Percentiles rank a stretch among this genome's conserved stretches.
Conservation (phyloP, 75 land plant genomes). For the Chamaecyparis obtusa region DNA sequence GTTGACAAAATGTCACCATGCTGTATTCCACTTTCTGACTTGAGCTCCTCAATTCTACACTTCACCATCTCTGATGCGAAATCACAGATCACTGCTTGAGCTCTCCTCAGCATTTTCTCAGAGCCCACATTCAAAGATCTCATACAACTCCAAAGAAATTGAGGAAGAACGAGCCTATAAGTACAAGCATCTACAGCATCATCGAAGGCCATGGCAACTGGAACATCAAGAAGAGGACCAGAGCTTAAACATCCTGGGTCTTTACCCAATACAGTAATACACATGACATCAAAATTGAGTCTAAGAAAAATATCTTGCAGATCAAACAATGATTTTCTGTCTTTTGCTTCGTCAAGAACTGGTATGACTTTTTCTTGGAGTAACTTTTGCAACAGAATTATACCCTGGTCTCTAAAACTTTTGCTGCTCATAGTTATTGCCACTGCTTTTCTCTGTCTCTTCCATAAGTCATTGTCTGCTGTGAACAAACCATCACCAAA, state of each 20-base stretch:
- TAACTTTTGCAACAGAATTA: background rate
- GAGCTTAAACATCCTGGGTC: constrained; percentile 64
- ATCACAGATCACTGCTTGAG: constrained; percentile 36
- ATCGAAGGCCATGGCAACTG: constrained; percentile 74
- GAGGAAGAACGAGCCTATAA: constrained; percentile 54
- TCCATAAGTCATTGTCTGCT: constrained; percentile 12
- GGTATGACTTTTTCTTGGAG: background rate
- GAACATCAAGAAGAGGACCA: constrained; percentile 49
- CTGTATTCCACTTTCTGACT: constrained; percentile 34
- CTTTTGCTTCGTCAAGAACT: background rate
- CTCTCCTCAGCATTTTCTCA: constrained; percentile 65
- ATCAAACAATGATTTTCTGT: background rate
- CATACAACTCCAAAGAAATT: constrained; percentile 55
- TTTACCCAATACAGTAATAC: constrained; percentile 70
- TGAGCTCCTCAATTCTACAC: constrained; percentile 39
- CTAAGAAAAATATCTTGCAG: constrained; percentile 65
- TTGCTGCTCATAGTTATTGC: background rate
- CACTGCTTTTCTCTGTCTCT: constrained; percentile 5
- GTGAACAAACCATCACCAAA: constrained; percentile 34
- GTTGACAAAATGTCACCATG: constrained; percentile 51
- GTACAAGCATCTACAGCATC: constrained; percentile 61
- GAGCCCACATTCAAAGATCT: constrained; percentile 42
- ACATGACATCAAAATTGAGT: constrained; percentile 74
- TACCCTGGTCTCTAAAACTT: background rate
- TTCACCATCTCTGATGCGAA: constrained; percentile 42